Evolutionary conservation across 1,139 yeast species (phyloP), one percentile per base, ranked within the genome.

Genomic region (Scheffersomyces lignicola): DNA sequence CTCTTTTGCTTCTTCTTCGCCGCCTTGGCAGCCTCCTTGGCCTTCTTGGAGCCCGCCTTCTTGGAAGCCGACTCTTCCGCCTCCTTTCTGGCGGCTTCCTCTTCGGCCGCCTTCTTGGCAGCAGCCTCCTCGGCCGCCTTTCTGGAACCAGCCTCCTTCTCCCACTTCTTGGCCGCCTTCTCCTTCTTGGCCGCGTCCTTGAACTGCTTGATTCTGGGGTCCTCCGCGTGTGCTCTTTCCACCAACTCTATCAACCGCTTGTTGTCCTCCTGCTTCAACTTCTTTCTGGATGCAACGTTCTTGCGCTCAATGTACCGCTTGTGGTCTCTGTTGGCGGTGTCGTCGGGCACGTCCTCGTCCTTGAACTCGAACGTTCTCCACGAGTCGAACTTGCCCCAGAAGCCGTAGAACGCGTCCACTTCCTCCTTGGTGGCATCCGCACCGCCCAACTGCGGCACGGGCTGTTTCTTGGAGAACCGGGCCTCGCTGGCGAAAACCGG

Each of bases 331-430:
- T 92, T 94, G 45, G 96, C 87, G 44, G 97, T 86, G 69, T 92
- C 99, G 73, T 92, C 99, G 49, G 99, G 99, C 57, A 90, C 97
- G 62, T 92, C 99, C 73, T 92, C 98, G 60, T 92, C 99, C 63
- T 90, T 80, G 71, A 90, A 92, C 72, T 92, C 99, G 60, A 92
- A 92, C 31, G 96, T 75, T 75, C 96, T 88, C 99, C 99, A 92
- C 21, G 98, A 92, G 62, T 92, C 97, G 53, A 92, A 88, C 63
- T 85, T 84, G 67, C 89, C 89, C 92, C 94, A 92, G 76, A 87
- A 88, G 40, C 76, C 70, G 74, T 92, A 92, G 71, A 92, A 94
- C 31, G 68, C 73, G 56, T 92, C 98, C 38, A 92, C 96, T 45
- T 89, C 95, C 36, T 76, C 80, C 72, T 87, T 86, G 38, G 88